Evolutionary conservation across 2,329 filamentous ascomycete species (phyloP), one percentile per base, ranked within the genome.

Genomic region (Septoria linicola): DNA sequence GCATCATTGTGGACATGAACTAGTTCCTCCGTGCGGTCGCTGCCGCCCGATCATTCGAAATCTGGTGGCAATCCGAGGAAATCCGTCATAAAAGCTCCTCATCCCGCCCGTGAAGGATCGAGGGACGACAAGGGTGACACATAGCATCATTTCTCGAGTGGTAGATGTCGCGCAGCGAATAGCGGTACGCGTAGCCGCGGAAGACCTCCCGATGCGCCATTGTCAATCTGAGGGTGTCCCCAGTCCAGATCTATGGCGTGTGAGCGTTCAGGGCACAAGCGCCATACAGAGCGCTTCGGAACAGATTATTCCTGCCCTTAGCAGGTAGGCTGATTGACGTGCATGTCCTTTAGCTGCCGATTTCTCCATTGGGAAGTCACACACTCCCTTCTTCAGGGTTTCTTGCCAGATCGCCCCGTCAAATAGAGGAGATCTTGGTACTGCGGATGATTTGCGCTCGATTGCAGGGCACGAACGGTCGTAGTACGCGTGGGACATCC

Each of bases 151-250:
- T 17, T 41, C 17, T 27, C 16, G 30, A 41, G 27, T 34, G 41
- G 39, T 36, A 27, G 19, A 44, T 49, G 45, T 49, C 41, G 51
- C 44, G 46, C 45, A 49, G 51, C 39, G 50, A 45, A 16, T 14
- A 23, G 45, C 39, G 51, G 23, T 46, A 41, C 25, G 42, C 30
- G 49, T 19, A 19, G 4, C 40, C 51, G 46, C 51, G 51, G 51
- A 21, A 45, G 41, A 20, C 40, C 23, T 45, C 30, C 51, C 51
- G 51, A 16, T 41, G 37, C 25, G 40, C 45, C 19, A 44, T 36
- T 14, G 41, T 53, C 51, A 41, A 49, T 41, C 44, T 49, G 45
- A 45, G 21, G 40, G 35, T 25, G 17, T 14, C 8, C 20, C 40
- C 27, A 10, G 25, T 45, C 40, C 51, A 49, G 45, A 41, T 53